Conservation (phyloP, 371 early-diverging fungal genomes). For the Apophysomyces trapeziformis region DNA sequence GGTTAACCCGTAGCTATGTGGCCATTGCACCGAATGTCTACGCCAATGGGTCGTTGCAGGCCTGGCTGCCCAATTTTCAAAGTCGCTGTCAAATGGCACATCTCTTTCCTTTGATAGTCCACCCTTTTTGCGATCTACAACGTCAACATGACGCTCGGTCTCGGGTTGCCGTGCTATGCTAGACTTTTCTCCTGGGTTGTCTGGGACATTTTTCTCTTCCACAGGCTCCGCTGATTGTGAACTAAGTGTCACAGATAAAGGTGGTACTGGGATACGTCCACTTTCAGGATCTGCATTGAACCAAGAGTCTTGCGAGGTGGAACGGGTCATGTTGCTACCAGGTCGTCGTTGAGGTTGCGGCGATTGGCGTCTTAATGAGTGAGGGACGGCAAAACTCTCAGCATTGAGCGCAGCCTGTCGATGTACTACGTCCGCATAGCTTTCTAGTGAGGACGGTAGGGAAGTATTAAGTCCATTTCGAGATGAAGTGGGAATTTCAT, state of each 20-base stretch:
- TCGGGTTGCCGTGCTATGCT: too few relatives aligned
- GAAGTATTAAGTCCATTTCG: neutral
- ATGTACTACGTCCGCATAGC: neutral
- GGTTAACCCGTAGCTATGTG: neutral
- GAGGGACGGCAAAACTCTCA: too few relatives aligned
- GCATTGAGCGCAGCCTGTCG: neutral
- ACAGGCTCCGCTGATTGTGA: neutral
- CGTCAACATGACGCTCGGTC: neutral
- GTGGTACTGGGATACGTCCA: constrained; percentile 22
- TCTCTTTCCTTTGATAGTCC: neutral
- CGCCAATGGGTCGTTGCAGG: neutral
- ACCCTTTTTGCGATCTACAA: neutral
- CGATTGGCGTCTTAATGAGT: neutral
- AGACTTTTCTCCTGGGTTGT: too few relatives aligned
- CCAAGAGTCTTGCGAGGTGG: constrained; percentile 7
- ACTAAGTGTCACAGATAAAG: constrained; percentile 13
- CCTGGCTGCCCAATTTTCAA: constrained; percentile 21
- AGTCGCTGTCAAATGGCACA: constrained; percentile 19
- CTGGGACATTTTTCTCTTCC: neutral
- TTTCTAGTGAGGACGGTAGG: neutral
- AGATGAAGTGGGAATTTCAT: neutral
- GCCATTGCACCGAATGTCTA: constrained; percentile 1
- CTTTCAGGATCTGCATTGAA: constrained; percentile 22
- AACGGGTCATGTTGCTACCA: neutral
- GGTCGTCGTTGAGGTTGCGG: neutral